A percentile compares a stretch with the other conserved stretches of the same genome.
These are phyloP conservation scores for Adansonia rubrostipa DNA, from an alignment of 441 rosid species.

Conservation along the genomic window DNA sequence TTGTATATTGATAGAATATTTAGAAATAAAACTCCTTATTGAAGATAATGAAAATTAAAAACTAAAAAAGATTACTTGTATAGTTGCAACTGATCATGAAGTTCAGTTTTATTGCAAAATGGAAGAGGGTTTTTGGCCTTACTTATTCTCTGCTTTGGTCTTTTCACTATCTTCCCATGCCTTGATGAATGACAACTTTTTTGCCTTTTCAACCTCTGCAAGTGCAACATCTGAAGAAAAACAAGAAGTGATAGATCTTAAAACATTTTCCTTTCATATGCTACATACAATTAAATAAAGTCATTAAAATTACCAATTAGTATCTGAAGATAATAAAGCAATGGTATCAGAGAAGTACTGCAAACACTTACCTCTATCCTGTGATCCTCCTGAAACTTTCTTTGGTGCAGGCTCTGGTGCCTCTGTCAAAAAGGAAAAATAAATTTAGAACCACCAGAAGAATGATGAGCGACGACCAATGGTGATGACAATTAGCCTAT, in stretches of 20 bases:
- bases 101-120: background rate
- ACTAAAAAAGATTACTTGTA: slow-evolving; percentile 8
- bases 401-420: slow-evolving; percentile 49
- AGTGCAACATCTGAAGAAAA: slow-evolving; percentile 66
- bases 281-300: background rate
- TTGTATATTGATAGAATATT: background rate
- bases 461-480: background rate
- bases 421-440: slow-evolving; percentile 45
- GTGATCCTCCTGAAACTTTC: slow-evolving; percentile 66
- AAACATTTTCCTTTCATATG: background rate
- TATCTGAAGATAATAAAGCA: background rate
- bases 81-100: background rate
- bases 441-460: background rate
- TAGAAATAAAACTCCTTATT: background rate
- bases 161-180: slow-evolving; percentile 96
- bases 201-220: slow-evolving; percentile 77
- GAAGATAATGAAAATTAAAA: background rate
- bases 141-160: slow-evolving; percentile 84
- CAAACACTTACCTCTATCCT: slow-evolving; percentile 64
- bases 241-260: background rate
- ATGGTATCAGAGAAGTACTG: background rate
- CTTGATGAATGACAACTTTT: slow-evolving; percentile 58
- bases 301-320: background rate
- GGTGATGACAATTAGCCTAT: background rate
- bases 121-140: slow-evolving; percentile 22